Percentiles rank a stretch among this genome's conserved stretches.
phyloP scores from a whole-genome alignment of 1,284 basidiomycete genomes.

The Grifola frondosa region DNA sequence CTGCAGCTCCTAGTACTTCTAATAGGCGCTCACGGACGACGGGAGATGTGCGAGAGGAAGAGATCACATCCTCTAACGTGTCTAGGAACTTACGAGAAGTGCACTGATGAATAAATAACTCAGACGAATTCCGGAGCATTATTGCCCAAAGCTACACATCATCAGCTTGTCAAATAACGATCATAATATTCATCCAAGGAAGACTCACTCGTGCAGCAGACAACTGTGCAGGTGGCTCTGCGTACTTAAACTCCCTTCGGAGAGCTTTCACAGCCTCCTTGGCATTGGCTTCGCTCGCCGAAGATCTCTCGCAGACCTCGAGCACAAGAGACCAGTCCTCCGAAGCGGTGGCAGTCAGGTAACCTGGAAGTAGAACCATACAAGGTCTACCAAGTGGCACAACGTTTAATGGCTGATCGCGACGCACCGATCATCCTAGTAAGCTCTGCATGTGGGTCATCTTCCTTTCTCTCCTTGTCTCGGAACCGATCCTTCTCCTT shows the following conservation, averaged over 20 bases:
- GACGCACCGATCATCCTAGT: constrained; percentile 67
- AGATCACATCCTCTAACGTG: constrained; percentile 66
- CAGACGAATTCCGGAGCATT: constrained; percentile 72
- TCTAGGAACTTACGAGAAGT: constrained; percentile 76
- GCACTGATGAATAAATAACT: constrained; percentile 64
- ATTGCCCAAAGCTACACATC: constrained; percentile 72
- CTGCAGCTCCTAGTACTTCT: constrained; percentile 71
- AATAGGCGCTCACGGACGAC: constrained; percentile 72
- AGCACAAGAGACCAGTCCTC: constrained; percentile 78
- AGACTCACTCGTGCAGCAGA: constrained; percentile 64
- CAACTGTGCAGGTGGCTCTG: constrained; percentile 66
- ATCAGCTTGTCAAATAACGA: neutral
- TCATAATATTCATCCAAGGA: neutral
- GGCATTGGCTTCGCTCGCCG: constrained; percentile 61
- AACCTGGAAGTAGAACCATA: constrained; percentile 47
- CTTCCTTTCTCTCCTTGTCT: constrained; percentile 37
- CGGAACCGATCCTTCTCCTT: constrained; percentile 24
- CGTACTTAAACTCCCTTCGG: constrained; percentile 75
- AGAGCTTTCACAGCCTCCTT: constrained; percentile 76
- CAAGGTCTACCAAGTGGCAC: too few relatives aligned
- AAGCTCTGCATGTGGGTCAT: constrained; percentile 49
- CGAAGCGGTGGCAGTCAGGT: constrained; percentile 68
- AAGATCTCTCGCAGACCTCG: constrained; percentile 76
- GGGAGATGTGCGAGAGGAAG: constrained; percentile 58
- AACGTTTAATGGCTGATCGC: too few relatives aligned